Conservation (phyloP, 2,329 filamentous ascomycete species). For the Raffaelea arxii region DNA sequence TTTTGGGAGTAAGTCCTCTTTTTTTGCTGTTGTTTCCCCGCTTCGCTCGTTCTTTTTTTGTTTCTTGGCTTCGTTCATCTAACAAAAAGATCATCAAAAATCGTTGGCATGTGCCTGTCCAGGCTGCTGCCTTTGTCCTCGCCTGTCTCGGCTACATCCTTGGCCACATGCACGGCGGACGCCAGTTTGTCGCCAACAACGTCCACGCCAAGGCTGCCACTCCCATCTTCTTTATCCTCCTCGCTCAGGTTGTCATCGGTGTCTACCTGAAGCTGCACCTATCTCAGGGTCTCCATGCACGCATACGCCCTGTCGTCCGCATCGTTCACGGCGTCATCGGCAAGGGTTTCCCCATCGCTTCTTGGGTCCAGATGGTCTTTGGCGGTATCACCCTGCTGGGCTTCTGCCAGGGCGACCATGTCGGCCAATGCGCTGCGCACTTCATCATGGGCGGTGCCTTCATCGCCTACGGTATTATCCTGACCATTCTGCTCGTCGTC, state of each 20-base stretch:
- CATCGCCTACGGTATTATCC: constrained; percentile 81
- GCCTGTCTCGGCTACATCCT: constrained; percentile 82
- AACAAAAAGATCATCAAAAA: constrained; percentile 66
- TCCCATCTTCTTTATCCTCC: constrained; percentile 68
- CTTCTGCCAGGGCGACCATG: constrained; percentile 85
- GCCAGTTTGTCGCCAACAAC: constrained; percentile 68
- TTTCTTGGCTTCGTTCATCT: not conserved
- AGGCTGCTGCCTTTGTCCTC: constrained; percentile 63
- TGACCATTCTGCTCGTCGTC: constrained; percentile 78
- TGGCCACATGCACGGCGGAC: constrained; percentile 81
- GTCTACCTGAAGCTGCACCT: constrained; percentile 85
- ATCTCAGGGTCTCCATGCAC: constrained; percentile 66
- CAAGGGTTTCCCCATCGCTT: constrained; percentile 74
- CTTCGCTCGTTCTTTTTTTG: not conserved
- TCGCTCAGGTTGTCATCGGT: constrained; percentile 67
- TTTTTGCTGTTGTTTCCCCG: not conserved
- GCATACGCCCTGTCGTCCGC: constrained; percentile 63
- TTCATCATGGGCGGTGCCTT: constrained; percentile 99
- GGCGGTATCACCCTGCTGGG: constrained; percentile 87
- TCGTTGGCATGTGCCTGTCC: constrained; percentile 88
- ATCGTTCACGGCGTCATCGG: constrained; percentile 71
- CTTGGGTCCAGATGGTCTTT: constrained; percentile 93
- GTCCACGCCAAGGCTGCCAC: constrained; percentile 75
- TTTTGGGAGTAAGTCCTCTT: constrained; percentile 63
- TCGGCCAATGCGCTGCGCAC: constrained; percentile 87